Evolutionary conservation across 192 early-diverging fungal genomes (phyloP).

Genomic region (Kappamyces sp.): DNA sequence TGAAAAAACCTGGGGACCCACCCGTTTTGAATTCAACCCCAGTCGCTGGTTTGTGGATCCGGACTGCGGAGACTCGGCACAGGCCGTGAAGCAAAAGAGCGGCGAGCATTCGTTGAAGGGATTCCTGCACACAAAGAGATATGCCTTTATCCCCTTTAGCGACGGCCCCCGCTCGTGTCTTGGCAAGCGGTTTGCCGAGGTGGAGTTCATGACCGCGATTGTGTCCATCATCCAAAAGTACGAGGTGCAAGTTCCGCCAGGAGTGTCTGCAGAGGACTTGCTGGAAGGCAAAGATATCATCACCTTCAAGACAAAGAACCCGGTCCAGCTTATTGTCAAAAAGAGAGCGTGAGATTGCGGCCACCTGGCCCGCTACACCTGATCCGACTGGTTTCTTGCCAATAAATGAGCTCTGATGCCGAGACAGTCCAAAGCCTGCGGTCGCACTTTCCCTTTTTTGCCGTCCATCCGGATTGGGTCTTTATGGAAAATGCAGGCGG

Average conservation of each 20-base stretch:
- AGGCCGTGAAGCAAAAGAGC: neutral
- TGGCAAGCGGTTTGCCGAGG: conserved; percentile 34
- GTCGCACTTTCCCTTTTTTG: conserved; percentile 17
- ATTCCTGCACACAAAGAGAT: neutral
- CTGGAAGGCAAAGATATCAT: no score
- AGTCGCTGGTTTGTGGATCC: conserved; percentile 12
- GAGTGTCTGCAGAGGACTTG: neutral
- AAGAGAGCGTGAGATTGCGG: neutral
- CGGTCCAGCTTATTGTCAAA: neutral
- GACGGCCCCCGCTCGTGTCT: conserved; percentile 29
- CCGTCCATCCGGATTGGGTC: conserved; percentile 11
- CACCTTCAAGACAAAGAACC: conserved; percentile 1
- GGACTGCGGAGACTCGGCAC: neutral
- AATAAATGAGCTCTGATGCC: no score
- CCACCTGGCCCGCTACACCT: neutral
- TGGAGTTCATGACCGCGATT: conserved; percentile 16
- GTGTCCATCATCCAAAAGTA: neutral
- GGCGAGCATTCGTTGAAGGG: neutral
- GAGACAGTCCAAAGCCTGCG: neutral
- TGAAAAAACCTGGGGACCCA: conserved; percentile 16
- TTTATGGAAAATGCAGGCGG: conserved; percentile 31
- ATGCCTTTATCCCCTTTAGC: conserved; percentile 26
- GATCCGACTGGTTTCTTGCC: no score
- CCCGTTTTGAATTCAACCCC: conserved; percentile 10
- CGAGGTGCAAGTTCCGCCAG: neutral